Base-by-base conservation (phyloP, 2,329 filamentous ascomycete genomes). In the Penicillium capsulatum region DNA sequence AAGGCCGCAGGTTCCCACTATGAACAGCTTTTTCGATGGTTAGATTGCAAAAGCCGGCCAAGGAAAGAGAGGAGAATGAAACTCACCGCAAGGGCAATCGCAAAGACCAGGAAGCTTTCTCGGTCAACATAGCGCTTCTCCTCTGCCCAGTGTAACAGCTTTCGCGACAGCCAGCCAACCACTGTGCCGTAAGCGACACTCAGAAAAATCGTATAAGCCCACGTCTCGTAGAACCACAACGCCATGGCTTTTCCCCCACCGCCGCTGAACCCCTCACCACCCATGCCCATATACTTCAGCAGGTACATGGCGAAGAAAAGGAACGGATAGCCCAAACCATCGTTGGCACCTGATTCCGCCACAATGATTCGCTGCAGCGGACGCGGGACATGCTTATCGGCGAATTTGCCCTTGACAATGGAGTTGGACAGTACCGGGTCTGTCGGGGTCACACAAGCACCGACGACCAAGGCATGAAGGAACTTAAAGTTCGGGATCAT, bases 371-470 rank as follows among this genome's bases (percentile, higher is more conserved):
- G 81, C 68, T 94, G 88, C 34, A 96, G 69, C 17, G 83, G 77
- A 41, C 81, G 82, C 0, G 90, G 88, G 13, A 95, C 83, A 59
- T 95, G 92, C 55, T 89, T 84, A 57, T 95, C 89, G 1, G 90
- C 90, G 59, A 94, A 96, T 54, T 86, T 90, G 20, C 89, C 89
- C 69, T 95, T 95, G 31, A 95, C 87, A 41, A 95, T 94, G 2
- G 85, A 85, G 48, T 92, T 91, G 11, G 85, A 91, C 26, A 95
- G 65, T 1, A 95, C 81, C 0, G 90, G 90, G 55, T 96, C 90
- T 0, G 90, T 95, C 0, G 89, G 90, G 2, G 90, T 92, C n/a
- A 96, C 81, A 57, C 89, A 94, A 1, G 89, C 85, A 1, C 81
- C 89, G 8, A 94, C 72, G 11, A 82, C 84, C 8, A 95, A 72